Evolutionary conservation across 2,329 filamentous ascomycete genomes (phyloP).

Genomic region (Helotiales sp.): DNA sequence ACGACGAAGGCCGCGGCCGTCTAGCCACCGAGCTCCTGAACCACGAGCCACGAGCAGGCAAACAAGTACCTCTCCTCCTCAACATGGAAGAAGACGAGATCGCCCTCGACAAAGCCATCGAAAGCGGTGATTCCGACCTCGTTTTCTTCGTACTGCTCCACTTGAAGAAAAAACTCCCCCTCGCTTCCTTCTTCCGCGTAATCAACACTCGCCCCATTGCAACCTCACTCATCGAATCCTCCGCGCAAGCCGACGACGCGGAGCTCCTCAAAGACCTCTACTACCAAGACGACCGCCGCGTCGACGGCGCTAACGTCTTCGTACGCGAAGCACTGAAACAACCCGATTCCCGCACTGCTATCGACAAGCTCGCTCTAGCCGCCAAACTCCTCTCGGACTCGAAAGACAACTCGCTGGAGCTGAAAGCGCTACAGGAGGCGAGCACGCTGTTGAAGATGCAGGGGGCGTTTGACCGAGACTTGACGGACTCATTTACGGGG

Average conservation of each 20-base stretch:
- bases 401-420: slow-evolving; percentile 77
- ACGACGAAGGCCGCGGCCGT: slow-evolving; percentile 88
- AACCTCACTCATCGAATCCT: slow-evolving; percentile 86
- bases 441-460: slow-evolving; percentile 82
- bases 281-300: slow-evolving; percentile 92
- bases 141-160: slow-evolving; percentile 88
- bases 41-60: slow-evolving; percentile 91
- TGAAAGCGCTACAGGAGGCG: slow-evolving; percentile 79
- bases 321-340: slow-evolving; percentile 82
- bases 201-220: slow-evolving; percentile 87
- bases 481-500: slow-evolving; percentile 77
- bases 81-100: slow-evolving; percentile 96
- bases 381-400: slow-evolving; percentile 82
- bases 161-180: slow-evolving; percentile 85
- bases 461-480: slow-evolving; percentile 82
- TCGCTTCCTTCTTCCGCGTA: slow-evolving; percentile 89
- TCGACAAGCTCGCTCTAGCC: slow-evolving; percentile 88
- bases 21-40: slow-evolving; percentile 91
- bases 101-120: slow-evolving; percentile 93
- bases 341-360: slow-evolving; percentile 68
- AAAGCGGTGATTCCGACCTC: slow-evolving; percentile 92
- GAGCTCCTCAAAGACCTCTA: slow-evolving; percentile 92
- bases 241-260: slow-evolving; percentile 76
- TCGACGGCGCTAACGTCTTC: slow-evolving; percentile 88
- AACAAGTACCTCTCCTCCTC: slow-evolving; percentile 90